These are phyloP conservation scores for Tricharina praecox DNA, from an alignment of 495 filamentous ascomycete species.

Conservation along the genomic window DNA sequence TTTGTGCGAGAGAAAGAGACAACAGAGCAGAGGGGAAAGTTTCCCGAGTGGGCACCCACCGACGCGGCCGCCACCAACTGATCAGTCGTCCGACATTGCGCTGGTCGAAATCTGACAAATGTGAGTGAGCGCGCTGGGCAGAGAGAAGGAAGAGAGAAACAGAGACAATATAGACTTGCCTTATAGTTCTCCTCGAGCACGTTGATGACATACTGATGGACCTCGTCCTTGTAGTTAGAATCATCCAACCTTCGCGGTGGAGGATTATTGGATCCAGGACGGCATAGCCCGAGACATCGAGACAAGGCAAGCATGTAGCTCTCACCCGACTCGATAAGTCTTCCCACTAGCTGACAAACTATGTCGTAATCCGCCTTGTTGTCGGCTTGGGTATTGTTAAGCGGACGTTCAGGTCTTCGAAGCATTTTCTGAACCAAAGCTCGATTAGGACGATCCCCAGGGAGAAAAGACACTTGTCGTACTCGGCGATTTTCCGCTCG, in stretches of 20 bases:
- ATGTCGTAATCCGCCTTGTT: not conserved
- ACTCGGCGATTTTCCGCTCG: no score
- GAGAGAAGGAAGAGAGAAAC: no score
- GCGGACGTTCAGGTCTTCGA: not conserved
- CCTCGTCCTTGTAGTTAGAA: slow-evolving; percentile 22
- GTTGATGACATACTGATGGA: slow-evolving; percentile 24
- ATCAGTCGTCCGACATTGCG: no score
- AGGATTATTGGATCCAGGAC: no score
- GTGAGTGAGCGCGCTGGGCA: no score
- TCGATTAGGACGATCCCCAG: slow-evolving; percentile 27
- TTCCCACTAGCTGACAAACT: not conserved
- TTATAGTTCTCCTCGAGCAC: slow-evolving; percentile 22
- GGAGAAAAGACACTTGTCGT: slow-evolving; percentile 10
- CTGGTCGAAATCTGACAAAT: no score
- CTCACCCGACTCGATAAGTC: not conserved
- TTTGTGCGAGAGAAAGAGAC: no score
- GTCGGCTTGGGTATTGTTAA: not conserved
- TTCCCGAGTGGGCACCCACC: no score
- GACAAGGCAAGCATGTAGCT: not conserved
- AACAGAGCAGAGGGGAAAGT: no score
- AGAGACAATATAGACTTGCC: no score
- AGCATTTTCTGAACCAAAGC: slow-evolving; percentile 22
- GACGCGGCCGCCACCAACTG: no score
- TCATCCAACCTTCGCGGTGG: slow-evolving; percentile 1
- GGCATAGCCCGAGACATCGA: not conserved